phyloP scores from a whole-genome alignment of 371 early-diverging fungal species.

The Dichotomocladium elegans region DNA sequence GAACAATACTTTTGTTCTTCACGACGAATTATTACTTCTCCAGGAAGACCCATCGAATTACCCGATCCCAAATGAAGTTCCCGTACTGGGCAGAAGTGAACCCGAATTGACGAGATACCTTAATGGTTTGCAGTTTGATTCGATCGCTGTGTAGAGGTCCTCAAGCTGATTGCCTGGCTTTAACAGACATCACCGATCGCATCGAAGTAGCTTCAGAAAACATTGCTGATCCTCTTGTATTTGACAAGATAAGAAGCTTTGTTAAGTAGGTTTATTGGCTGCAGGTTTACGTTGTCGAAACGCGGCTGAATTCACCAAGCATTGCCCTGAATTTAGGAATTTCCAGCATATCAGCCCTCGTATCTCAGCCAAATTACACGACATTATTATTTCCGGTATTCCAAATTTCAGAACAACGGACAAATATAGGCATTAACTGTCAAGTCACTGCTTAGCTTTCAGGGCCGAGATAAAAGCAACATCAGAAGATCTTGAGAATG shows the following conservation, averaged over 20 bases:
- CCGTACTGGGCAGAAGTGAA: conserved; percentile 54
- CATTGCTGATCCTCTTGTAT: conserved; percentile 49
- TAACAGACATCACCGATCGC: conserved; percentile 59
- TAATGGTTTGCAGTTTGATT: conserved; percentile 43
- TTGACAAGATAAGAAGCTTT: conserved; percentile 67
- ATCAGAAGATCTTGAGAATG: conserved; percentile 52
- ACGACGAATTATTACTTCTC: conserved; percentile 73
- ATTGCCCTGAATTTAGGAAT: conserved; percentile 17
- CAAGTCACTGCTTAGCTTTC: conserved; percentile 45
- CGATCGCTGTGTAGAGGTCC: background rate
- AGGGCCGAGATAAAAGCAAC: conserved; percentile 57
- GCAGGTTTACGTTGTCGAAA: background rate
- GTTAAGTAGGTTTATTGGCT: conserved; percentile 54
- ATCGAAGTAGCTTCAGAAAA: conserved; percentile 58
- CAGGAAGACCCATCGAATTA: conserved; percentile 50
- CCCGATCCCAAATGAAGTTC: conserved; percentile 54
- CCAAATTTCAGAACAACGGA: no score
- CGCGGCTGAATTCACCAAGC: background rate
- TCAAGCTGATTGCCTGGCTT: background rate
- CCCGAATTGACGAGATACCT: conserved; percentile 48
- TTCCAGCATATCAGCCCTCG: conserved; percentile 31
- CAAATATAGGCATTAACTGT: conserved; percentile 1
- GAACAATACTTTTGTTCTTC: conserved; percentile 48
- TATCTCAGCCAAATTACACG: conserved; percentile 41
- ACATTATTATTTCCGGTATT: conserved; percentile 64